A percentile compares a stretch with the other conserved stretches of the same genome.
phyloP scores from a whole-genome alignment of 345 rosid species.

The Gossypium anomalum region DNA sequence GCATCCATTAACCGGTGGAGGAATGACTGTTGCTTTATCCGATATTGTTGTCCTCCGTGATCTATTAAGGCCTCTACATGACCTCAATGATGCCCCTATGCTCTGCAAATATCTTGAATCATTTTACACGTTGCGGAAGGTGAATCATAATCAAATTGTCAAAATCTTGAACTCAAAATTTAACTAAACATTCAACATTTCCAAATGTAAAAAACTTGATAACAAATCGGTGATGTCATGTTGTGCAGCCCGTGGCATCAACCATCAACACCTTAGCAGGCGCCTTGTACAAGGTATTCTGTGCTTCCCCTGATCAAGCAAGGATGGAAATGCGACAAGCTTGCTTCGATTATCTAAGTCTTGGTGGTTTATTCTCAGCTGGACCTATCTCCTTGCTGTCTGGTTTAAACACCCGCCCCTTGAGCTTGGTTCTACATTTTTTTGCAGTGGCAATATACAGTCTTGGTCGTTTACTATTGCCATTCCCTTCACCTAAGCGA shows the following conservation, averaged over 20 bases:
- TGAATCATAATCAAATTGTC: neutral
- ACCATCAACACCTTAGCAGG: conserved; percentile 43
- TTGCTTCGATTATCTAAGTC: conserved; percentile 40
- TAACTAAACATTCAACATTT: neutral
- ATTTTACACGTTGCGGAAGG: conserved; percentile 25
- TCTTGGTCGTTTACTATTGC: conserved; percentile 34
- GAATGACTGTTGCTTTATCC: conserved; percentile 45
- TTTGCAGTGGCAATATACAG: conserved; percentile 47
- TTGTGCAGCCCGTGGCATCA: conserved; percentile 42
- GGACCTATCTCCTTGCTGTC: conserved; percentile 47
- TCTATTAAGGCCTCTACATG: conserved; percentile 36
- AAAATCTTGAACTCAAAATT: neutral
- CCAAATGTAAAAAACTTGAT: no score
- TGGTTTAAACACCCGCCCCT: conserved; percentile 42
- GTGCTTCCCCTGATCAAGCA: conserved; percentile 39
- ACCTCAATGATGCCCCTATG: conserved; percentile 37
- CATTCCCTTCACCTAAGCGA: conserved; percentile 45
- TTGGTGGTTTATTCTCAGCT: conserved; percentile 18
- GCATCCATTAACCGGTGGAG: conserved; percentile 47
- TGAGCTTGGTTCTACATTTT: conserved; percentile 40
- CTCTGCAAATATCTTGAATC: conserved; percentile 48
- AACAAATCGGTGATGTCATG: neutral
- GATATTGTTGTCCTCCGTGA: conserved; percentile 44
- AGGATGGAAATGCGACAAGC: conserved; percentile 46
- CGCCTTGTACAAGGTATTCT: conserved; percentile 46